Conservation (phyloP, 106 monocot genomes). For the Alisma plantagoaquatica region DNA sequence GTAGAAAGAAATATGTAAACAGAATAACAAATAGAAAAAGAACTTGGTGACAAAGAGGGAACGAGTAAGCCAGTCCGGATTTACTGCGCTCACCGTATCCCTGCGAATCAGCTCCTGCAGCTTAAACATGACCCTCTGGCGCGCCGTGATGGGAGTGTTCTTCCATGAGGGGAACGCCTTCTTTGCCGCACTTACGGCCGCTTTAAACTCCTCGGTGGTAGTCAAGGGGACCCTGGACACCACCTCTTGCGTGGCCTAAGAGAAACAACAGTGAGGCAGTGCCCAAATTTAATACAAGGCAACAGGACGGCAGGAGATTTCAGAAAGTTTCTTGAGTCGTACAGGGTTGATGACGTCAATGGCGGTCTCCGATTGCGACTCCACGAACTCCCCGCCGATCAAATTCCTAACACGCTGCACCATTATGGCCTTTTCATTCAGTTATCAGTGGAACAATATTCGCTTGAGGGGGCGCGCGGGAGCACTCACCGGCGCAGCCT, state of each 20-base stretch:
- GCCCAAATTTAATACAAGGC: neutral
- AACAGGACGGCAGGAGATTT: neutral
- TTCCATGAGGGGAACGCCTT: constrained; percentile 79
- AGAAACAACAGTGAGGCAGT: neutral
- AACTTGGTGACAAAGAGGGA: too few species aligned
- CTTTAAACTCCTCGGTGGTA: constrained; percentile 74
- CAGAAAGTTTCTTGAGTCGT: constrained; percentile 2
- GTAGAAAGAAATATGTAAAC: neutral
- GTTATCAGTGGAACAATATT: neutral
- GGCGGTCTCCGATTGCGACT: constrained; percentile 42
- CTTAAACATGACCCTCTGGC: constrained; percentile 93
- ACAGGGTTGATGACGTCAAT: constrained; percentile 96
- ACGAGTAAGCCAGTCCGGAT: too few species aligned
- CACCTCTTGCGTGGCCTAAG: constrained; percentile 83
- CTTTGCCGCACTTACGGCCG: constrained; percentile 68
- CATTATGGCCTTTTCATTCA: neutral
- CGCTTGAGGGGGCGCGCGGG: neutral
- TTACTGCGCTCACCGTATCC: constrained; percentile 45
- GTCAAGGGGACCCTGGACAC: constrained; percentile 77
- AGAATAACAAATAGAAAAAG: neutral
- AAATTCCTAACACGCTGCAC: constrained; percentile 69
- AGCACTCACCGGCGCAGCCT: constrained; percentile 20
- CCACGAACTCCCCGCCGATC: constrained; percentile 84
- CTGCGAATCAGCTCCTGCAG: constrained; percentile 84
- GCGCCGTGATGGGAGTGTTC: constrained; percentile 65